Evolutionary conservation across 768 basidiomycete genomes (phyloP).

Genomic region (Coprinellus aureogranulatus): DNA sequence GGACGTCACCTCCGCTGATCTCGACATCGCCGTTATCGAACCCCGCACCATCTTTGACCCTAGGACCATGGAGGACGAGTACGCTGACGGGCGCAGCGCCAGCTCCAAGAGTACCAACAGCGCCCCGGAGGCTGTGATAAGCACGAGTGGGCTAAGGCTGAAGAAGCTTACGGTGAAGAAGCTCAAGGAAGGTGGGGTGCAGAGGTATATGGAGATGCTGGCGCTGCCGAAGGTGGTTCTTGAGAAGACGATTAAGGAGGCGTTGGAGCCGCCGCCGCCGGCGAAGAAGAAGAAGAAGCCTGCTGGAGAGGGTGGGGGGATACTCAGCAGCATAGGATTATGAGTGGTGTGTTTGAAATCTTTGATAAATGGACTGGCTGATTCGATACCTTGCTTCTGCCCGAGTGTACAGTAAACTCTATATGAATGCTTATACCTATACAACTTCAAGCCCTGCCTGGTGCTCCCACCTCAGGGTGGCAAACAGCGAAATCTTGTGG

Average conservation of each 20-base stretch:
- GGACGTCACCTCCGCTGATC: slow-evolving; percentile 25
- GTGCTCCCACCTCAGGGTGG: no score
- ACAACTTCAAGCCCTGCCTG: no score
- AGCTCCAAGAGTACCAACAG: slow-evolving; percentile 3
- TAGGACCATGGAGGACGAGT: slow-evolving; percentile 23
- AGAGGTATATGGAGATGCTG: slow-evolving; percentile 5
- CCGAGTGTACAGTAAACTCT: no score
- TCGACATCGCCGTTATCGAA: slow-evolving; percentile 12
- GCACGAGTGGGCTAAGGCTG: slow-evolving; percentile 12
- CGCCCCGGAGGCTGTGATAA: slow-evolving; percentile 5
- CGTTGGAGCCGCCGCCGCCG: slow-evolving; percentile 6
- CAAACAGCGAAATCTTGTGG: no score
- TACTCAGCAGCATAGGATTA: neutral
- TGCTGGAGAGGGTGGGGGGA: neutral
- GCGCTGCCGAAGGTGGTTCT: slow-evolving; percentile 14
- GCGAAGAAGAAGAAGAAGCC: slow-evolving; percentile 7
- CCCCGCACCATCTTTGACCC: slow-evolving; percentile 12
- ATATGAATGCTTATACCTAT: no score
- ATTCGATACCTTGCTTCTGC: no score
- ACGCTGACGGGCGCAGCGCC: slow-evolving; percentile 19
- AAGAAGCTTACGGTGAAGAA: slow-evolving; percentile 3
- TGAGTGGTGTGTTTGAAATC: neutral
- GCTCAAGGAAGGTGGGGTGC: slow-evolving; percentile 3
- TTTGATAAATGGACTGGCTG: no score
- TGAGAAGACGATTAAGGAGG: slow-evolving; percentile 14